Base-by-base conservation (phyloP, 805 yeast genomes). In the Schwanniomyces occidentalis region DNA sequence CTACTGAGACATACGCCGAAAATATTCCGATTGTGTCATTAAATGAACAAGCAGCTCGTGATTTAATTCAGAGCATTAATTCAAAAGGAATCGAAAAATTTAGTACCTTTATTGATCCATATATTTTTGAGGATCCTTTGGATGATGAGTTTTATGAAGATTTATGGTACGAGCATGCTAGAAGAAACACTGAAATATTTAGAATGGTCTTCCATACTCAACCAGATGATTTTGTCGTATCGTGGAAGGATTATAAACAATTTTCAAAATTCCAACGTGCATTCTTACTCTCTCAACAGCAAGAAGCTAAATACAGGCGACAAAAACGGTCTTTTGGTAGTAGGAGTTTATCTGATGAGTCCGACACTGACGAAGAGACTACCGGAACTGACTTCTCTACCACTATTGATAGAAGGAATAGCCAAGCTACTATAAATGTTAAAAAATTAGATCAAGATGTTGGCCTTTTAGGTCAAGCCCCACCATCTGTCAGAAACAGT, bases 141-240 rank as follows among this genome's bases (percentile, higher is more conserved):
- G 78, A 75, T 40, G 83, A 76, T n/a, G 76, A 76, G 2, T 93
- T 93, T 55, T 87, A 79, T 51, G 90, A 85, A 48, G 96, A 88
- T 48, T 56, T 82, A 6, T 91, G 96, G 96, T 76, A 72, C 54
- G 82, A 82, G 4, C 78, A 77, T 49, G 97, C 99, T 0, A 66
- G 83, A 34, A 73, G 90, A 49, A 93, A 93, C 52, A 88, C 98
- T 0, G 71, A 76, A 40, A 65, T 95, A 2, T 93, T 76, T 64
- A 72, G 96, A 41, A 69, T 83, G 57, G 85, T 93, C 1, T 93
- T 93, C 73, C 90, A 90, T 45, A 80, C 87, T 42, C 99, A 95
- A 54, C 99, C 99, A 0, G 99, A 93, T 59, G 88, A 91, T 56
- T 70, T 78, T 5, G 98, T 91, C n/a, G 71, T 71, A 16, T 75